Evolutionary conservation across 1,139 yeast species (phyloP).

Genomic region (Suhomyces choctaworum): DNA sequence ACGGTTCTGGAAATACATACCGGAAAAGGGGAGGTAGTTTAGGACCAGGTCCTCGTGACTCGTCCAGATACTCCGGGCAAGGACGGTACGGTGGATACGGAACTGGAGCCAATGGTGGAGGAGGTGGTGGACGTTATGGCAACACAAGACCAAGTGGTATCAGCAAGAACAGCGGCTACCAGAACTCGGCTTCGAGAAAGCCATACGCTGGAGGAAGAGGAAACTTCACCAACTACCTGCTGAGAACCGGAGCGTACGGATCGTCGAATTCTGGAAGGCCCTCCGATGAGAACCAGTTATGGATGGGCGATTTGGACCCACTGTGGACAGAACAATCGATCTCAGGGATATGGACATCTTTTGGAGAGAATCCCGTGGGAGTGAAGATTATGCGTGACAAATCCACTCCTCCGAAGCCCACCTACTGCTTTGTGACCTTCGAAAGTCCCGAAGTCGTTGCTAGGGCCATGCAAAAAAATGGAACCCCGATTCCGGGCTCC

Average conservation of each 20-base stretch:
- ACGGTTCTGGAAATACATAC: slow-evolving; percentile 12
- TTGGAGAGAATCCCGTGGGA: slow-evolving; percentile 39
- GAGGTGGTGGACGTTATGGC: slow-evolving; percentile 4
- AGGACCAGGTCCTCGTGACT: slow-evolving; percentile 1
- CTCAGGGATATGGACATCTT: slow-evolving; percentile 59
- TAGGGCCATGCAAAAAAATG: slow-evolving; percentile 70
- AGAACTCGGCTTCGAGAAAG: slow-evolving; percentile 5
- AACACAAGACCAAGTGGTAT: slow-evolving; percentile 3
- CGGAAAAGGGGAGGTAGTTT: slow-evolving; percentile 7
- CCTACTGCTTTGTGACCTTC: slow-evolving; percentile 84
- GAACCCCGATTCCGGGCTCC: slow-evolving; percentile 63
- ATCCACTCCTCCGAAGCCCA: slow-evolving; percentile 48
- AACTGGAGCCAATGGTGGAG: slow-evolving; percentile 1
- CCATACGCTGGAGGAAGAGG: slow-evolving; percentile 5
- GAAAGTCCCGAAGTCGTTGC: slow-evolving; percentile 63
- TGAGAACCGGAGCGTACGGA: slow-evolving; percentile 3
- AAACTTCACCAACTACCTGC: slow-evolving; percentile 4
- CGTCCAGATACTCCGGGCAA: slow-evolving; percentile 2
- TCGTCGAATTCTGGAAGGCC: slow-evolving; percentile 5
- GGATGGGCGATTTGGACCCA: slow-evolving; percentile 97
- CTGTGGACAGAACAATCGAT: slow-evolving; percentile 77
- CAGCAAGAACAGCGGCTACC: slow-evolving; percentile 3
- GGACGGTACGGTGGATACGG: slow-evolving; percentile 5
- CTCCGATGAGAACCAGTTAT: slow-evolving; percentile 40
- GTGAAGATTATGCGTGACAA: slow-evolving; percentile 43